A percentile compares a stretch with the other conserved stretches of the same genome.
These are phyloP conservation scores for Amylostereum areolatum DNA, from an alignment of 1,284 basidiomycete species.

Conservation along the genomic window DNA sequence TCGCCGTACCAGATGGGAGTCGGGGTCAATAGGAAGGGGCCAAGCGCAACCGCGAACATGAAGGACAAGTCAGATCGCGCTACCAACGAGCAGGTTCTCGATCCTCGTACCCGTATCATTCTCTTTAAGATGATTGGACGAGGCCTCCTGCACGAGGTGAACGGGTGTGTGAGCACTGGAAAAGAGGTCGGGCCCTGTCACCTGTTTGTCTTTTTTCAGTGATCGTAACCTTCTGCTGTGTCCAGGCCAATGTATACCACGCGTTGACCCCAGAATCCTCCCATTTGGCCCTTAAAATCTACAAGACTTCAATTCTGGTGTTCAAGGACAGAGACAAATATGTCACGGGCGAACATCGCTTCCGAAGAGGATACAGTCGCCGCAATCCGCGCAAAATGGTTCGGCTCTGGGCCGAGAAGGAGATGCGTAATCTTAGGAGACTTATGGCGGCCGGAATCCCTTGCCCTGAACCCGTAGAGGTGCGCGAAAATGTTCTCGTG, in stretches of 20 bases:
- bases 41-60: conserved; percentile 75
- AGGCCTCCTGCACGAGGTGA: conserved; percentile 80
- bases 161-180: conserved; percentile 91
- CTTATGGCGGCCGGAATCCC: conserved; percentile 77
- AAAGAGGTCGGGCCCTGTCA: conserved; percentile 67
- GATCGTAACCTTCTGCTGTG: neutral
- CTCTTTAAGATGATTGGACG: conserved; percentile 92
- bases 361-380: conserved; percentile 87
- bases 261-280: conserved; percentile 58
- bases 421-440: conserved; percentile 92
- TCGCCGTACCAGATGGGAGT: conserved; percentile 75
- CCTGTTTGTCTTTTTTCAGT: conserved; percentile 4
- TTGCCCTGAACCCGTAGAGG: conserved; percentile 87
- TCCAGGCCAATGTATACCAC: conserved; percentile 90
- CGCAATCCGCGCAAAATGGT: conserved; percentile 99
- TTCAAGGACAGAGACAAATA: conserved; percentile 98
- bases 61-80: conserved; percentile 95
- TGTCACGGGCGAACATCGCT: conserved; percentile 88
- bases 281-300: conserved; percentile 92
- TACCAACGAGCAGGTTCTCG: conserved; percentile 91
- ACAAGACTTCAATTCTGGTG: conserved; percentile 95
- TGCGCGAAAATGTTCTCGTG: conserved; percentile 94
- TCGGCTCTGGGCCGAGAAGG: conserved; percentile 97
- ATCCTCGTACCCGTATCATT: conserved; percentile 85
- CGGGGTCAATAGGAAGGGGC: conserved; percentile 84